Conservation (phyloP, 306 rosid species). For the Begonia peltatifolia region DNA sequence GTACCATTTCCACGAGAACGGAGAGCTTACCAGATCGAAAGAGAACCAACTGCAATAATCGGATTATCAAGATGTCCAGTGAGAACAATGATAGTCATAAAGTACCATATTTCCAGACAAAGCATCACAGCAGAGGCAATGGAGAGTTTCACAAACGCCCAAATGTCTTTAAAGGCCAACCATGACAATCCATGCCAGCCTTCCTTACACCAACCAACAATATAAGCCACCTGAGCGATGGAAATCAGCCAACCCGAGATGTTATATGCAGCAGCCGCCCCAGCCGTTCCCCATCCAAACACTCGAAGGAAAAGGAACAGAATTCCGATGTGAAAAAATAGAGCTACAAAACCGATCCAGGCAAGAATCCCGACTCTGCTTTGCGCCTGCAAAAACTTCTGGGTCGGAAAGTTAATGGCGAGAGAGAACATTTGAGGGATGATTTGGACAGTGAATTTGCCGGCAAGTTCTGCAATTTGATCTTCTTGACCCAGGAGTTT, state of each 20-base stretch:
- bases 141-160: conserved; percentile 71
- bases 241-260: conserved; percentile 68
- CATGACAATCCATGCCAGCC: conserved; percentile 87
- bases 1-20: background rate
- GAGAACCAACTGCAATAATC: conserved; percentile 85
- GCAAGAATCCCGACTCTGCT: conserved; percentile 63
- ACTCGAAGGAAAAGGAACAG: conserved; percentile 36
- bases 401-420: conserved; percentile 70
- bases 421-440: conserved; percentile 91
- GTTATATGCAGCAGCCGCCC: conserved; percentile 75
- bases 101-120: conserved; percentile 92
- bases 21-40: conserved; percentile 65
- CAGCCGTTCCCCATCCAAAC: conserved; percentile 55
- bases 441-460: conserved; percentile 55
- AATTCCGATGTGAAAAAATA: conserved; percentile 27
- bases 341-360: conserved; percentile 56
- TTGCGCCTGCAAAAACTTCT: conserved; percentile 89
- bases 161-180: conserved; percentile 71
- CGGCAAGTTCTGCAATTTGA: conserved; percentile 64
- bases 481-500: conserved; percentile 66
- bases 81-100: conserved; percentile 89
- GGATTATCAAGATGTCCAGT: conserved; percentile 92
- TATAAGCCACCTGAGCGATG: conserved; percentile 50
- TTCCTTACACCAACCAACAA: conserved; percentile 64
- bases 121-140: conserved; percentile 91